A percentile compares a stretch with the other conserved stretches of the same genome.
Conservation (phyloP, 2,329 filamentous ascomycete genomes). For the Aspergillus pseudotamarii region DNA sequence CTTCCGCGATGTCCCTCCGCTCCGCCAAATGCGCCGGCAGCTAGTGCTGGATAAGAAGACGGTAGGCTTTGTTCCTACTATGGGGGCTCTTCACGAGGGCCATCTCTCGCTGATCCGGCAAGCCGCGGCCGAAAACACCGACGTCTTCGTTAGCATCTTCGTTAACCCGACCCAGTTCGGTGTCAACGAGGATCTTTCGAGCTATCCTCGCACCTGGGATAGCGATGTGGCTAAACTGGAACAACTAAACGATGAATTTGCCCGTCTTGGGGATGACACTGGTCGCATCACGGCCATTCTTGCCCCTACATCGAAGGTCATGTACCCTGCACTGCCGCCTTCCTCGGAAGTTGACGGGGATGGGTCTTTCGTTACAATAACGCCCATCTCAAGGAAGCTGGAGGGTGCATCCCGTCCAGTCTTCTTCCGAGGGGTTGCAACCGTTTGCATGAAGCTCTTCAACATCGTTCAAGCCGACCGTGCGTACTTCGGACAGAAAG, state of each 20-base stretch:
- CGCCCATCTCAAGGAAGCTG: constrained; percentile 76
- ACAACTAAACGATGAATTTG: constrained; percentile 71
- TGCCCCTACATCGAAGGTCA: constrained; percentile 76
- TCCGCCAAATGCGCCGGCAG: constrained; percentile 70
- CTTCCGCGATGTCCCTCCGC: constrained; percentile 72
- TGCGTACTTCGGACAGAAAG: constrained; percentile 96
- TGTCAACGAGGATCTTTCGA: constrained; percentile 79
- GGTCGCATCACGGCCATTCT: constrained; percentile 83
- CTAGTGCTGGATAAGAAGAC: constrained; percentile 68
- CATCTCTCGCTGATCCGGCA: constrained; percentile 83
- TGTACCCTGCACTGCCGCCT: constrained; percentile 85
- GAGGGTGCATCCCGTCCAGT: constrained; percentile 87
- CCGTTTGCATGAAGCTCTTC: constrained; percentile 92
- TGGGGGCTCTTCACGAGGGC: constrained; percentile 94
- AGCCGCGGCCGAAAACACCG: constrained; percentile 80
- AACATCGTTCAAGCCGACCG: constrained; percentile 77
- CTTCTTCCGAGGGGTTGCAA: constrained; percentile 95
- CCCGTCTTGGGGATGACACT: constrained; percentile 50
- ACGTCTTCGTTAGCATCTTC: constrained; percentile 89
- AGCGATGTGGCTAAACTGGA: constrained; percentile 70
- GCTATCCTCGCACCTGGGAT: constrained; percentile 89
- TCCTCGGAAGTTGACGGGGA: constrained; percentile 71
- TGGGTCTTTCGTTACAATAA: constrained; percentile 90
- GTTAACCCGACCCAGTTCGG: constrained; percentile 98
- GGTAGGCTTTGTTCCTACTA: constrained; percentile 90